phyloP scores from a whole-genome alignment of 1,284 basidiomycete species.

The Prillingera fragicola region DNA sequence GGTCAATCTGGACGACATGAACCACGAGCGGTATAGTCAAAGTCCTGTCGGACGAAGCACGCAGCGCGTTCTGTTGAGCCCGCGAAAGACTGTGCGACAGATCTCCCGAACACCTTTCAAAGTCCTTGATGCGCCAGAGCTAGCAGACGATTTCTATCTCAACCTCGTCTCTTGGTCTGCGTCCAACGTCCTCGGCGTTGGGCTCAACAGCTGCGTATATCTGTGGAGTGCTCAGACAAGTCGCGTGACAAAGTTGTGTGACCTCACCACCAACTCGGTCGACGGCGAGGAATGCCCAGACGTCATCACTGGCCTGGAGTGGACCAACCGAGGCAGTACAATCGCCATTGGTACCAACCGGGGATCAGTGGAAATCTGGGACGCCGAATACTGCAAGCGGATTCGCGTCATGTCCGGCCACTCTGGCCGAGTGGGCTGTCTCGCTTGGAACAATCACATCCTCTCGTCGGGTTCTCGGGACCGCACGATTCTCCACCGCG shows the following conservation, averaged over 20 bases:
- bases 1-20: constrained; percentile 52
- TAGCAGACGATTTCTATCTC: constrained; percentile 96
- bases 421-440: constrained; percentile 77
- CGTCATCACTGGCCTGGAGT: constrained; percentile 76
- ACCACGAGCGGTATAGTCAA: constrained; percentile 81
- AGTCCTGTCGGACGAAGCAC: constrained; percentile 82
- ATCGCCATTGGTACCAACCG: constrained; percentile 87
- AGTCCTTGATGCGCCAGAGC: constrained; percentile 92
- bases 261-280: constrained; percentile 53
- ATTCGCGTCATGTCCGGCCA: constrained; percentile 82
- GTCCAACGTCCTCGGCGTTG: constrained; percentile 90
- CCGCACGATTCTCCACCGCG: constrained; percentile 82
- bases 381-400: constrained; percentile 71
- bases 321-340: constrained; percentile 85
- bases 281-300: constrained; percentile 50
- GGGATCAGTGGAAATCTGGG: constrained; percentile 88
- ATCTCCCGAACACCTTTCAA: constrained; percentile 96
- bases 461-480: constrained; percentile 89
- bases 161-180: constrained; percentile 97
- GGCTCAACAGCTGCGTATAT: constrained; percentile 86
- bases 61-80: constrained; percentile 76
- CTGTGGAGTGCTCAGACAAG: constrained; percentile 95
- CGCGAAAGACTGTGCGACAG: constrained; percentile 70
- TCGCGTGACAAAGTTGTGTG: constrained; percentile 84
- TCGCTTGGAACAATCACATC: constrained; percentile 89